Base-by-base conservation (phyloP, 768 basidiomycete genomes). In the Neoboletus magnificus region DNA sequence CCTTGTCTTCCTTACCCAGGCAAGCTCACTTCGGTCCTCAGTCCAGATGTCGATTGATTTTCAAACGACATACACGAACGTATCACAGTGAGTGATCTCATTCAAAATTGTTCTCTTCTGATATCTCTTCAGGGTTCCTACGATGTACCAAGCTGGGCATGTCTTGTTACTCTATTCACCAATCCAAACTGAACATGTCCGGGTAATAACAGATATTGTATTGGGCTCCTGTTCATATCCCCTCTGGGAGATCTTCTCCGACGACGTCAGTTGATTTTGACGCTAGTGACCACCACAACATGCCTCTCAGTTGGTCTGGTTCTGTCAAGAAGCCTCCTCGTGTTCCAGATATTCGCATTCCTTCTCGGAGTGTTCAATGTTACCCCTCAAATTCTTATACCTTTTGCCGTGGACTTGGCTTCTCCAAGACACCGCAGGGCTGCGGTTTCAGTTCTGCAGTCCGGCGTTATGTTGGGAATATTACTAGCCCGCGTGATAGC, bases 101-200 rank as follows among this genome's bases (percentile, higher is more conserved):
- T 20, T 13, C n/a, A 16, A n/a, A 25, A 39, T 22, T 3, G 9
- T 40, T 20, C 16, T 37, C 11, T 18, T 47, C 52, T 65, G 22
- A 70, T 45, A 13, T 35, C 43, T 18, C 13, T 36, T 35, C 35
- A 84, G 81, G 47, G 78, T 87, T 29, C 84, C 85, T 12, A 83
- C 86, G 1, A 74, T 88, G 22, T 69, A 85, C 22, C 86, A 87
- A 68, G 84, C 80, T 23, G 86, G 86, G 84, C 82, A 69, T 48
- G 72, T 62, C 7, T 30, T 18, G 2, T 29, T 15, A 6, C 5
- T 22, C n/a, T 29, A 23, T n/a, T 18, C 4, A 27, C 3, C 4
- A 2, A 29, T 29, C n/a, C 8, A 43, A 18, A 39, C 54, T 57
- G 22, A 54, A 30, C 15, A 29, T 37, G n/a, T 33, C 46, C 23